These are phyloP conservation scores for Agrocybe chaxingu DNA, from an alignment of 768 basidiomycete species.

Conservation along the genomic window DNA sequence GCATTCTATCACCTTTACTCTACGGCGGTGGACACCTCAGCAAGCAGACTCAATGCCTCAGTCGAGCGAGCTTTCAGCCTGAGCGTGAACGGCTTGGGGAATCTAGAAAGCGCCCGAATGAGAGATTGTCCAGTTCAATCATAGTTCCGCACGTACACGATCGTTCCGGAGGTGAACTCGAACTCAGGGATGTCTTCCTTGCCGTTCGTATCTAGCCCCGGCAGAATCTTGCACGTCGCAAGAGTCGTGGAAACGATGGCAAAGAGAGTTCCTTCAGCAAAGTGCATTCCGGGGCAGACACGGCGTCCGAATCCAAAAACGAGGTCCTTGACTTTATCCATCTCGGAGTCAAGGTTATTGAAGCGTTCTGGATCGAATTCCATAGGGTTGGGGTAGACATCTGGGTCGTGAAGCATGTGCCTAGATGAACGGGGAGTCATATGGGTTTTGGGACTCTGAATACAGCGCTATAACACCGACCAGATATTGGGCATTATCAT, in stretches of 20 bases:
- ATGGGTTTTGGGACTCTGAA: neutral
- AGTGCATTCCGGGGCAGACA: constrained; percentile 39
- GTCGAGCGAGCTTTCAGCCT: too few relatives aligned
- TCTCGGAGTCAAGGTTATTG: constrained; percentile 31
- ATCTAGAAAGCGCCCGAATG: constrained; percentile 9
- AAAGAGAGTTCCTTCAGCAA: constrained; percentile 27
- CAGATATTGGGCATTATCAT: constrained; percentile 49
- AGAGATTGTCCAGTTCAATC: neutral
- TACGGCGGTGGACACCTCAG: too few relatives aligned
- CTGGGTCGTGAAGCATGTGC: constrained; percentile 52
- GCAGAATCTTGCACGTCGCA: constrained; percentile 29
- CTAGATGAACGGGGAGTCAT: constrained; percentile 15
- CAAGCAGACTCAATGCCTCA: too few relatives aligned
- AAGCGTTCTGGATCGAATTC: constrained; percentile 60
- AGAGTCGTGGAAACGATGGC: constrained; percentile 28
- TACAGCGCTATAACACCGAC: constrained; percentile 20
- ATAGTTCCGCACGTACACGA: constrained; percentile 13
- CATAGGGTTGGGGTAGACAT: constrained; percentile 49
- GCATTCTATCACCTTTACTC: too few relatives aligned
- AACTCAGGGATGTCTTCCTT: constrained; percentile 19
- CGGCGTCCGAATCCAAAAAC: constrained; percentile 40
- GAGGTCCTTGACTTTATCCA: constrained; percentile 32
- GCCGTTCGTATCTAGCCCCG: constrained; percentile 25
- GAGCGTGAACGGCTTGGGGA: too few relatives aligned
- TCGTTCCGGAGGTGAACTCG: constrained; percentile 14